Percentiles rank a stretch among this genome's conserved stretches.
Evolutionary conservation across 140 eudicot genomes (phyloP).

Genomic region (Erigeron philadelphicus): DNA sequence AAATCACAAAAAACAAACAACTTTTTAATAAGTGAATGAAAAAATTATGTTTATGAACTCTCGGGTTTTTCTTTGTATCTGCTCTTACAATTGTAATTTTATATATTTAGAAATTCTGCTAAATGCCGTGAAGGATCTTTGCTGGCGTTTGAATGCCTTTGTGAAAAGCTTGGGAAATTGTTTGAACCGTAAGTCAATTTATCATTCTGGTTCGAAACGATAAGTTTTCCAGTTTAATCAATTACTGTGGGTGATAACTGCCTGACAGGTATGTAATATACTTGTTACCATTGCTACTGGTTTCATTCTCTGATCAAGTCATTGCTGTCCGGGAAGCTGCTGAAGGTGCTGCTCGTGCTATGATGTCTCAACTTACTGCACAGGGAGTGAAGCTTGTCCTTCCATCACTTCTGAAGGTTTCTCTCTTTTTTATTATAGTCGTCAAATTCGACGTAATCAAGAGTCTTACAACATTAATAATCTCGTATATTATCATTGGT

Average conservation of each 20-base stretch:
- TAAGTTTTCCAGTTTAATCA: neutral
- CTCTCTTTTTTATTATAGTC: neutral
- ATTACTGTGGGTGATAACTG: neutral
- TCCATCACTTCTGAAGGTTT: slow-evolving; percentile 90
- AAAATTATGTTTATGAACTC: neutral
- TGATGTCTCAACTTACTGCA: slow-evolving; percentile 97
- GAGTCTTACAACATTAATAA: too few relatives aligned
- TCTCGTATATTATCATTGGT: too few relatives aligned
- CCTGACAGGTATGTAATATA: slow-evolving; percentile 81
- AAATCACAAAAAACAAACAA: too few relatives aligned
- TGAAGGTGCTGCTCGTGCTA: slow-evolving; percentile 99
- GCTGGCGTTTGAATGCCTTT: slow-evolving; percentile 91
- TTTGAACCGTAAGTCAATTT: slow-evolving; percentile 78
- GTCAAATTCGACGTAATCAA: neutral
- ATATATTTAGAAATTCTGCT: slow-evolving; percentile 67
- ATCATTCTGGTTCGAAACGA: neutral
- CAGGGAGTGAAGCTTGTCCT: slow-evolving; percentile 96
- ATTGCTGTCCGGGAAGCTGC: slow-evolving; percentile 99
- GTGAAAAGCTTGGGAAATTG: slow-evolving; percentile 93
- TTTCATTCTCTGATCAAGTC: slow-evolving; percentile 96
- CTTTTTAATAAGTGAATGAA: neutral
- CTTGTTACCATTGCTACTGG: slow-evolving; percentile 75
- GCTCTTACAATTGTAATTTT: neutral
- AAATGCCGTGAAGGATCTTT: slow-evolving; percentile 91
- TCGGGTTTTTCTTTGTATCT: neutral